Percentiles rank a stretch among this genome's conserved stretches.
These are phyloP conservation scores for Viola odorata DNA, from an alignment of 345 rosid genomes.

Conservation along the genomic window DNA sequence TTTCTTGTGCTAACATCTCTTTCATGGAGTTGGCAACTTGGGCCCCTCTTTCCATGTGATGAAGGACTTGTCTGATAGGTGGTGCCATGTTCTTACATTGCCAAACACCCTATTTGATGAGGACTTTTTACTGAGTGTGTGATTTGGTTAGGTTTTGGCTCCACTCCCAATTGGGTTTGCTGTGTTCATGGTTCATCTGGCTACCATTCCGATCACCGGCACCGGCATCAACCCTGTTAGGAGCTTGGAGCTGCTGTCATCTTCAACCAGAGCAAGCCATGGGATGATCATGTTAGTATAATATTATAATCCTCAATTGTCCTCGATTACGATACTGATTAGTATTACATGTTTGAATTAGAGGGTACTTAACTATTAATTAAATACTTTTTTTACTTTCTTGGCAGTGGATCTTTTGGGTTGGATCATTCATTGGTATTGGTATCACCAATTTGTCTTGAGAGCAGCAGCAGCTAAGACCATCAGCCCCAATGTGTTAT, in stretches of 20 bases:
- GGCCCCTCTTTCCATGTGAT: too few relatives aligned
- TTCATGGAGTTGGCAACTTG: not conserved
- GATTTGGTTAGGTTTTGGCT: slow-evolving; percentile 53
- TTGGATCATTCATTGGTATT: slow-evolving; percentile 71
- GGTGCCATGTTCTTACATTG: too few relatives aligned
- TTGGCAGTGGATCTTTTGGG: slow-evolving; percentile 85
- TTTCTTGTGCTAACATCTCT: not conserved
- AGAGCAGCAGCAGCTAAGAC: slow-evolving; percentile 76
- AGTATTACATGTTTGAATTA: not conserved
- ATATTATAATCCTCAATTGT: not conserved
- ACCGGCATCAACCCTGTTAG: slow-evolving; percentile 90
- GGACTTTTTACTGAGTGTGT: too few relatives aligned
- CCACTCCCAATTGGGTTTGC: slow-evolving; percentile 89
- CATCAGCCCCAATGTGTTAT: too few relatives aligned
- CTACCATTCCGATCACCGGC: slow-evolving; percentile 84
- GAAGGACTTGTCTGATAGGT: too few relatives aligned
- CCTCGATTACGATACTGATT: not conserved
- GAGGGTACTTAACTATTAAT: not conserved
- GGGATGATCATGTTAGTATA: slow-evolving; percentile 67
- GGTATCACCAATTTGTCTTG: slow-evolving; percentile 79
- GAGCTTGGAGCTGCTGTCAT: slow-evolving; percentile 78
- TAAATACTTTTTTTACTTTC: not conserved
- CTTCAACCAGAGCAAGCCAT: slow-evolving; percentile 44
- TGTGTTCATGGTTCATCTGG: slow-evolving; percentile 90
- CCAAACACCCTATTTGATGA: too few relatives aligned